Percentiles rank a stretch among this genome's conserved stretches.
phyloP scores from a whole-genome alignment of 768 basidiomycete genomes.

The Russula sp. region DNA sequence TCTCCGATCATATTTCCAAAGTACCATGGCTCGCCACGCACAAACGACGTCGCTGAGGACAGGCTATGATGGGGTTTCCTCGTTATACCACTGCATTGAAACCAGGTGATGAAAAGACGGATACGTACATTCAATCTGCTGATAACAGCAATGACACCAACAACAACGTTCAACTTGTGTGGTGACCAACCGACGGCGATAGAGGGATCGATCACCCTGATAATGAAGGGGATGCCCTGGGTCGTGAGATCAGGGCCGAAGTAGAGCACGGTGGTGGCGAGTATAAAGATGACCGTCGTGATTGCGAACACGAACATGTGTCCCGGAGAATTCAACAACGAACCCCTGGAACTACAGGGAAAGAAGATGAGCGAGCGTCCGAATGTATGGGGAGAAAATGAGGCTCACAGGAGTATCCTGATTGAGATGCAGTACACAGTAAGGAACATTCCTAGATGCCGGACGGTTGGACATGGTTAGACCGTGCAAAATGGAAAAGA shows the following conservation, averaged over 20 bases:
- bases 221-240: slow-evolving; percentile 15
- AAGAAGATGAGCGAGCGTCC: not conserved
- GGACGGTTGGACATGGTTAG: not conserved
- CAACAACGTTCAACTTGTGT: slow-evolving; percentile 12
- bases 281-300: slow-evolving; percentile 14
- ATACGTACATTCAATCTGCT: slow-evolving; percentile 18
- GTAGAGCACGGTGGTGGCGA: slow-evolving; percentile 13
- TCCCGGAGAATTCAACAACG: slow-evolving; percentile 11
- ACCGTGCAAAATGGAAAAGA: no score
- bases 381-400: not conserved
- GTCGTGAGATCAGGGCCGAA: slow-evolving; percentile 13
- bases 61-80: slow-evolving; percentile 2
- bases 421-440: slow-evolving; percentile 20
- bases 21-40: slow-evolving; percentile 20
- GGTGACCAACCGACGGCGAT: slow-evolving; percentile 12
- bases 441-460: slow-evolving; percentile 18
- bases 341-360: slow-evolving; percentile 15
- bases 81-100: not conserved
- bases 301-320: slow-evolving; percentile 17
- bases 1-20: slow-evolving; percentile 24
- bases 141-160: slow-evolving; percentile 6
- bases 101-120: not conserved
- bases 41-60: slow-evolving; percentile 27
- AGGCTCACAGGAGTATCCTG: slow-evolving; percentile 22
- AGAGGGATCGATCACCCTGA: slow-evolving; percentile 14